Percentiles rank a stretch among this genome's conserved stretches.
Conservation (phyloP, 2,329 filamentous ascomycete species). For the Cladosporium colombiae region DNA sequence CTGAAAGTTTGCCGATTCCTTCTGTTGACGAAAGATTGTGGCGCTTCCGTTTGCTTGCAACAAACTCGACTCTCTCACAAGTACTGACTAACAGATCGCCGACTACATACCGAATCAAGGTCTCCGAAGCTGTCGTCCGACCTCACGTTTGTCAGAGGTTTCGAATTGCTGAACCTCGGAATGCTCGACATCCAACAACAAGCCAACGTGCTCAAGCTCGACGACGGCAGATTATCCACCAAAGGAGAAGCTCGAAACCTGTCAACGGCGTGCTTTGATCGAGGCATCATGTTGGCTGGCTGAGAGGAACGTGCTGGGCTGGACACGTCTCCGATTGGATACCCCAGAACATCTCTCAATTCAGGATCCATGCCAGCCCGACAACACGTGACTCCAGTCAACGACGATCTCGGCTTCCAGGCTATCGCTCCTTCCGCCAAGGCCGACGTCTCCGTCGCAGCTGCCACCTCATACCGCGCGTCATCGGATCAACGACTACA, state of each 20-base stretch:
- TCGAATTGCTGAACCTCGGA: slow-evolving; percentile 10
- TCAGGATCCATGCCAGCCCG: neutral
- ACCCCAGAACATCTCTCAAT: slow-evolving; percentile 10
- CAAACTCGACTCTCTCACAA: neutral
- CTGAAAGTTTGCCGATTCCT: slow-evolving; percentile 5
- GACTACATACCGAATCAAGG: neutral
- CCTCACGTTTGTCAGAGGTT: neutral
- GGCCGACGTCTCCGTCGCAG: slow-evolving; percentile 12
- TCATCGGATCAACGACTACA: slow-evolving; percentile 20
- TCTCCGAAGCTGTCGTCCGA: neutral
- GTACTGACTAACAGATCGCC: slow-evolving; percentile 8
- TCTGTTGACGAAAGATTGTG: neutral
- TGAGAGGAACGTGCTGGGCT: slow-evolving; percentile 10
- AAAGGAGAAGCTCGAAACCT: neutral
- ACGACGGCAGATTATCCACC: neutral
- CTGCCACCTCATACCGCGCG: slow-evolving; percentile 20
- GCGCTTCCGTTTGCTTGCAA: slow-evolving; percentile 7
- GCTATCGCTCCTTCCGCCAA: slow-evolving; percentile 14
- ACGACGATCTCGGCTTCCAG: slow-evolving; percentile 4
- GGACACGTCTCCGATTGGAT: slow-evolving; percentile 17
- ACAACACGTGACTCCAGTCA: slow-evolving; percentile 1
- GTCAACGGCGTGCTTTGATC: slow-evolving; percentile 9
- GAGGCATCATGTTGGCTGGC: slow-evolving; percentile 12
- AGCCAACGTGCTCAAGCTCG: slow-evolving; percentile 12
- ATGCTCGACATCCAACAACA: neutral